phyloP scores from a whole-genome alignment of 495 filamentous ascomycete genomes.

The Penicillium cosmopolitanum region DNA sequence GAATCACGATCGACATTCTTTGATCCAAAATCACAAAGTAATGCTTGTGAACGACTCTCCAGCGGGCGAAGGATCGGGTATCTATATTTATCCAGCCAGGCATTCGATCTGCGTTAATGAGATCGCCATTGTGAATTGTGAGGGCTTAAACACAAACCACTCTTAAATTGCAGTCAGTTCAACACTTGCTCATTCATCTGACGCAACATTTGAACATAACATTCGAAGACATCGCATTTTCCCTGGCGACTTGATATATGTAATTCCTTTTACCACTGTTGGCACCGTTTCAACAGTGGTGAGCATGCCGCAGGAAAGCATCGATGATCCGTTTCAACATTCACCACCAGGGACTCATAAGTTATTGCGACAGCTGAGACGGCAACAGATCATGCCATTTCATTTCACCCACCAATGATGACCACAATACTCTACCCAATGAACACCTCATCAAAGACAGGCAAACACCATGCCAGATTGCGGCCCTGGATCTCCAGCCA shows the following conservation, averaged over 20 bases:
- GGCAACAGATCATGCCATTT: not conserved
- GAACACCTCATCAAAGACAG: not conserved
- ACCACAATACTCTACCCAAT: not conserved
- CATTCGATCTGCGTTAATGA: not conserved
- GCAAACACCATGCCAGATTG: not conserved
- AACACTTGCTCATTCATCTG: too few relatives aligned
- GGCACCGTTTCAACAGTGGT: too few relatives aligned
- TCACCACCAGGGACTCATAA: not conserved
- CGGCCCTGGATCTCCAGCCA: not conserved
- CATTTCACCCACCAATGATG: conserved; percentile 1
- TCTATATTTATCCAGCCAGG: not conserved
- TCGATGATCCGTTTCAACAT: not conserved
- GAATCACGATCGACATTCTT: not conserved
- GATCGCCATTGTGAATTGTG: too few relatives aligned
- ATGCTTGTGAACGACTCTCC: not conserved
- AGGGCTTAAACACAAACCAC: too few relatives aligned
- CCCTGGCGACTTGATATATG: too few relatives aligned
- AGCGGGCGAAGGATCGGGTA: not conserved
- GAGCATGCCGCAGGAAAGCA: too few relatives aligned
- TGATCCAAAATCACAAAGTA: not conserved
- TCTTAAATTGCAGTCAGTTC: too few relatives aligned
- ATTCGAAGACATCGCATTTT: too few relatives aligned
- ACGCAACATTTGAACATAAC: too few relatives aligned
- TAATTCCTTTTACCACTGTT: too few relatives aligned
- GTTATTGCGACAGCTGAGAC: not conserved